Conservation (phyloP, 2,329 filamentous ascomycete species). For the Ciborinia camelliae region DNA sequence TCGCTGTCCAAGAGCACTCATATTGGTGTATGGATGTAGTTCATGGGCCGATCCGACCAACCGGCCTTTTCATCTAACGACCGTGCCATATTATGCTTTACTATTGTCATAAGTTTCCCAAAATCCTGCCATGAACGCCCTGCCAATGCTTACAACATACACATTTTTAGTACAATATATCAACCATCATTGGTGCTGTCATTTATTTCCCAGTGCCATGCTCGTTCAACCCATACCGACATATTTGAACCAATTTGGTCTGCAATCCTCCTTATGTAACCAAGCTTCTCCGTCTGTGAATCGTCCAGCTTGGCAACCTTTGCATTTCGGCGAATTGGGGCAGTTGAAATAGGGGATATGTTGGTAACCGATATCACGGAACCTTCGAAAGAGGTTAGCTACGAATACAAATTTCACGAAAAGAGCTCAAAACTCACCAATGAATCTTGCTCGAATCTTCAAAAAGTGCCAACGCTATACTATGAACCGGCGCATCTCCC, state of each 20-base stretch:
- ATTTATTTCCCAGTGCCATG: not conserved
- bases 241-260: slow-evolving; percentile 96
- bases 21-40: slow-evolving; percentile 19
- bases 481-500: slow-evolving; percentile 97
- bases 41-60: slow-evolving; percentile 5
- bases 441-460: slow-evolving; percentile 89
- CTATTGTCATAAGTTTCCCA: slow-evolving; percentile 10
- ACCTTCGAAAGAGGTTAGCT: slow-evolving; percentile 54
- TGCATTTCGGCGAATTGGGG: slow-evolving; percentile 92
- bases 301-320: slow-evolving; percentile 77
- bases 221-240: slow-evolving; percentile 66
- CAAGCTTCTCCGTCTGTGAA: slow-evolving; percentile 86
- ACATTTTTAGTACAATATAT: slow-evolving; percentile 18
- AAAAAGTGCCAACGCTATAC: slow-evolving; percentile 86
- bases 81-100: slow-evolving; percentile 17
- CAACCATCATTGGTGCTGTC: not conserved
- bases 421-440: slow-evolving; percentile 58
- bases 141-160: slow-evolving; percentile 22
- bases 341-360: slow-evolving; percentile 99
- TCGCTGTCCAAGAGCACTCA: slow-evolving; percentile 9
- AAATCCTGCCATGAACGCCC: slow-evolving; percentile 18
- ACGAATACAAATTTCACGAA: slow-evolving; percentile 6
- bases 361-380: slow-evolving; percentile 98
- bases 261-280: slow-evolving; percentile 86
- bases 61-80: slow-evolving; percentile 7